Conservation (phyloP, 306 rosid genomes). For the Dalbergia cochinchinensis region DNA sequence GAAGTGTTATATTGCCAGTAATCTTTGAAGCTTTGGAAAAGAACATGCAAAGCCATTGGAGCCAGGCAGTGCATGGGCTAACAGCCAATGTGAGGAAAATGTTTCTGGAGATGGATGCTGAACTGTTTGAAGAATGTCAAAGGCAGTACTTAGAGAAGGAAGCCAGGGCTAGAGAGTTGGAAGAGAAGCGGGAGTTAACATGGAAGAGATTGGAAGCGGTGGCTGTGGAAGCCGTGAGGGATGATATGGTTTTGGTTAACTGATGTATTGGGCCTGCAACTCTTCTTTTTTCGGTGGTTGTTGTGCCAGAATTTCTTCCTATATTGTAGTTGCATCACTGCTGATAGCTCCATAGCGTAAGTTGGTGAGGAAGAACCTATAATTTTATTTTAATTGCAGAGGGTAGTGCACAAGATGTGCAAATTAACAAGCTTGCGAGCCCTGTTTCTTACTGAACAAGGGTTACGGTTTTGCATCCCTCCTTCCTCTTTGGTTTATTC, state of each 20-base stretch:
- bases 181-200: constrained; percentile 59
- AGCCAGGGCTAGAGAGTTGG: constrained; percentile 53
- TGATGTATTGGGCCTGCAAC: constrained; percentile 47
- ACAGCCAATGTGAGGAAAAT: constrained; percentile 63
- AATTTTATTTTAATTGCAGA: constrained; percentile 28
- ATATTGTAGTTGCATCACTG: constrained; percentile 34
- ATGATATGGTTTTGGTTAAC: constrained; percentile 66
- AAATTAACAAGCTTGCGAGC: constrained; percentile 35
- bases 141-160: constrained; percentile 57
- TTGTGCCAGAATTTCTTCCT: constrained; percentile 41
- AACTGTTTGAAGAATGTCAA: constrained; percentile 66
- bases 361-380: constrained; percentile 36
- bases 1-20: constrained; percentile 63
- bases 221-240: constrained; percentile 61
- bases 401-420: constrained; percentile 30
- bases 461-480: constrained; percentile 18
- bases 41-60: constrained; percentile 72
- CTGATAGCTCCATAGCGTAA: not conserved
- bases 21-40: constrained; percentile 71
- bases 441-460: constrained; percentile 21
- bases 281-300: constrained; percentile 39
- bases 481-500: constrained; percentile 23
- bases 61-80: constrained; percentile 58
- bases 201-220: constrained; percentile 73
- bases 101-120: constrained; percentile 67